These are phyloP conservation scores for Stellera chamaejasme DNA, from an alignment of 345 rosid species.

Conservation along the genomic window DNA sequence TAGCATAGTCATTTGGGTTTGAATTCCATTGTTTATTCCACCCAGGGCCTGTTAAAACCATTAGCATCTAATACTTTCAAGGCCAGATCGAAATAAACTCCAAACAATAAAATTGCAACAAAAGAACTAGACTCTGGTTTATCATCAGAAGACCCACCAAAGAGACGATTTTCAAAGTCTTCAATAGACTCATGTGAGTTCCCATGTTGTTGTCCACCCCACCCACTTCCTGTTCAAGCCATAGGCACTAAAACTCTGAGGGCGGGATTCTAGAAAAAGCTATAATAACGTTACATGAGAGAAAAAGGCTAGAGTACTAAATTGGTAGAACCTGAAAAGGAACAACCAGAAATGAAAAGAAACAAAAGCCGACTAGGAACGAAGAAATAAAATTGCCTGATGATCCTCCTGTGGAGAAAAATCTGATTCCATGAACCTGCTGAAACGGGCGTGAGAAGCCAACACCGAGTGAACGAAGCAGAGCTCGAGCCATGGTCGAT, in stretches of 20 bases:
- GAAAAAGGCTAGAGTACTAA: background rate
- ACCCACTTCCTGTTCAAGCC: slow-evolving; percentile 6
- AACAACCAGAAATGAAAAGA: background rate
- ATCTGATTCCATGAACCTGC: slow-evolving; percentile 1
- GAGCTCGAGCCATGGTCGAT: slow-evolving; percentile 1
- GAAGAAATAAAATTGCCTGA: background rate
- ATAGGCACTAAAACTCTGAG: too few relatives aligned
- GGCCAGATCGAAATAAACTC: too few relatives aligned
- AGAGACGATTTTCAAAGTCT: slow-evolving; percentile 32
- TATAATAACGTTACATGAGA: background rate
- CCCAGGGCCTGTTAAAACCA: too few relatives aligned
- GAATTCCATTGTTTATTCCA: too few relatives aligned
- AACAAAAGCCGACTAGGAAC: background rate
- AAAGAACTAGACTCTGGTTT: slow-evolving; percentile 19
- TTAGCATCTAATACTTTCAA: too few relatives aligned
- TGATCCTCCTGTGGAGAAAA: slow-evolving; percentile 3
- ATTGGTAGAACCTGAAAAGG: too few relatives aligned
- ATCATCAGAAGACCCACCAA: slow-evolving; percentile 20
- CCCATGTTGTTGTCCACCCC: slow-evolving; percentile 6
- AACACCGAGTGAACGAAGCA: slow-evolving; percentile 8
- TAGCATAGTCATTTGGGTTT: too few relatives aligned
- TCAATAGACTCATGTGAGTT: slow-evolving; percentile 24
- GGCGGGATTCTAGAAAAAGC: too few relatives aligned
- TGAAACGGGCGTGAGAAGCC: slow-evolving; percentile 1
- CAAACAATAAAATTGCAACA: slow-evolving; percentile 11